phyloP scores from a whole-genome alignment of 208 protist species.

The Crithidia thermophila region DNA sequence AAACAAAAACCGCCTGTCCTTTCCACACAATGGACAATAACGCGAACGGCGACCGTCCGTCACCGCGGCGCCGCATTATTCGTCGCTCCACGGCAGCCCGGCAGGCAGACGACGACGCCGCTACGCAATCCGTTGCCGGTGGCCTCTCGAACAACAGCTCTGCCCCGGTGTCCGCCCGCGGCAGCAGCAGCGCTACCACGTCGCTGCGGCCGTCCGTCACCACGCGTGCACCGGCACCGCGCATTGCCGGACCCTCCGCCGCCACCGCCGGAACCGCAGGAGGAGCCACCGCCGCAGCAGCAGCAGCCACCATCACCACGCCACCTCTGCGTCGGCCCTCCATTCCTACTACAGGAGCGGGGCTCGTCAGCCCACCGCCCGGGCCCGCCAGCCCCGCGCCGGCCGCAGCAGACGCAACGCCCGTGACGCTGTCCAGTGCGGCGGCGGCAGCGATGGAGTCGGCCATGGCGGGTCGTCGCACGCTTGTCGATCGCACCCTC shows the following conservation, averaged over 20 bases:
- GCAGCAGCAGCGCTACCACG: neutral
- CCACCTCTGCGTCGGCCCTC: too few relatives aligned
- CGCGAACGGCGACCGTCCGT: neutral
- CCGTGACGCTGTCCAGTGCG: slow-evolving; percentile 1
- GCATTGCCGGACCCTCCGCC: slow-evolving; percentile 9
- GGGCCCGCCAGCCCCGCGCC: too few relatives aligned
- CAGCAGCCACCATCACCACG: neutral
- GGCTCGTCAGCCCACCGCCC: too few relatives aligned
- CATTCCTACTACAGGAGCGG: too few relatives aligned
- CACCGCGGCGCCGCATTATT: slow-evolving; percentile 18
- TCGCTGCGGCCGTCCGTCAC: neutral
- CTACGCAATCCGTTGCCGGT: too few relatives aligned
- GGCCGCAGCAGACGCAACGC: neutral
- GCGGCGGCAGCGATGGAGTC: slow-evolving; percentile 19
- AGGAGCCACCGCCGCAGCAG: neutral
- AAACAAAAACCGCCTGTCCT: neutral
- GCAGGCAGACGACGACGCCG: neutral
- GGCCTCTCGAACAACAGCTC: neutral
- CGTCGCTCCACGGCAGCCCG: slow-evolving; percentile 12
- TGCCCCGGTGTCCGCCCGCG: neutral
- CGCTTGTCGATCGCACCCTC: slow-evolving; percentile 49
- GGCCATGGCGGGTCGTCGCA: slow-evolving; percentile 2
- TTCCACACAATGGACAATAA: slow-evolving; percentile 3
- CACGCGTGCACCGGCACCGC: slow-evolving; percentile 15
- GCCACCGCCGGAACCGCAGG: neutral